A percentile compares a stretch with the other conserved stretches of the same genome.
Conservation (phyloP, 2,329 filamentous ascomycete species). For the Fusarium heterosporum region DNA sequence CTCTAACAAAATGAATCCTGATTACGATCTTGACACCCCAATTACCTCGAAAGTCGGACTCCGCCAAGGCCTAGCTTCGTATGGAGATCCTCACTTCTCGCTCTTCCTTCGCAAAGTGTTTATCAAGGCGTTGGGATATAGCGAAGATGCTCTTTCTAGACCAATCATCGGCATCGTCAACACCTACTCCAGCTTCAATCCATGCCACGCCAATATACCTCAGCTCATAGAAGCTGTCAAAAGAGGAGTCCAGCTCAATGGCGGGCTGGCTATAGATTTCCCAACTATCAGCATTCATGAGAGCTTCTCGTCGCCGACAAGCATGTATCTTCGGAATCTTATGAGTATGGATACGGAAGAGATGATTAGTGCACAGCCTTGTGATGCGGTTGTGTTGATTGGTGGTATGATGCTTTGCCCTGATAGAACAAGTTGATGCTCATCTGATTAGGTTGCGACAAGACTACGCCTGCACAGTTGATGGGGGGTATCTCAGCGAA, state of each 20-base stretch:
- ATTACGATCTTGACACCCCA: constrained; percentile 70
- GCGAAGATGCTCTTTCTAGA: constrained; percentile 75
- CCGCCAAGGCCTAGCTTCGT: constrained; percentile 73
- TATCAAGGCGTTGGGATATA: constrained; percentile 81
- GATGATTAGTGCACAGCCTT: constrained; percentile 78
- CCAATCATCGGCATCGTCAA: constrained; percentile 82
- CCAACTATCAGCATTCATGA: constrained; percentile 80
- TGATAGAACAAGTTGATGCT: neutral
- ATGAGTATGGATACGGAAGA: constrained; percentile 87
- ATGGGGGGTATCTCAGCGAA: constrained; percentile 83
- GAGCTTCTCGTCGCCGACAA: constrained; percentile 75
- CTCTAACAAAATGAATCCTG: constrained; percentile 51
- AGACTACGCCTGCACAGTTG: constrained; percentile 78
- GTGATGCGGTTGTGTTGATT: constrained; percentile 75
- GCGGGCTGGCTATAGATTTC: constrained; percentile 77
- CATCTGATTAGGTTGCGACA: constrained; percentile 70
- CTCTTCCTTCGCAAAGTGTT: constrained; percentile 81
- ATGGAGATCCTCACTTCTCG: constrained; percentile 80
- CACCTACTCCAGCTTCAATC: constrained; percentile 78
- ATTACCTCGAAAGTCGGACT: constrained; percentile 66
- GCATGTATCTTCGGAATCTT: constrained; percentile 79
- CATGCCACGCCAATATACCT: constrained; percentile 78
- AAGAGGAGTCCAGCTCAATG: constrained; percentile 73
- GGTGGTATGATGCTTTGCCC: constrained; percentile 61
- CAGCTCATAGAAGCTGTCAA: constrained; percentile 78